Evolutionary conservation across 148 eudicot genomes (phyloP).

Genomic region (Drosera capensis): DNA sequence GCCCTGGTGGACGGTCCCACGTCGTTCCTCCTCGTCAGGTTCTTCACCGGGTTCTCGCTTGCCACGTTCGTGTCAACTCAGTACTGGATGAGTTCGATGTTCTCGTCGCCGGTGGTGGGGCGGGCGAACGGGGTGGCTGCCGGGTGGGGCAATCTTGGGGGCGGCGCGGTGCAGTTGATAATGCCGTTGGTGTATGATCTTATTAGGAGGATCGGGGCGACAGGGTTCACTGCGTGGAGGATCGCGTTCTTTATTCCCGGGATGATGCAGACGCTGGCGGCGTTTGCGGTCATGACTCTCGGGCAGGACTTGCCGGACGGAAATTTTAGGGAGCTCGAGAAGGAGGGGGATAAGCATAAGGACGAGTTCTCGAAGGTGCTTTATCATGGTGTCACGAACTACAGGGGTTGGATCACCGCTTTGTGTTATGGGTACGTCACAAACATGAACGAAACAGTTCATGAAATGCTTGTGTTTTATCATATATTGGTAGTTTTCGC

Average conservation of each 20-base stretch:
- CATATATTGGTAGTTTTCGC: no score
- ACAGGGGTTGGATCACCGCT: conserved; percentile 8
- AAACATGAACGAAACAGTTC: no score
- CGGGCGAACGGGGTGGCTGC: conserved; percentile 35
- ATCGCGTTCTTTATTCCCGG: conserved; percentile 28
- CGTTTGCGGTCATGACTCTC: conserved; percentile 15
- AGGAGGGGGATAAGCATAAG: conserved; percentile 2
- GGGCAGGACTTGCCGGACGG: conserved; percentile 11
- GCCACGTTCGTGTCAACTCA: conserved; percentile 48
- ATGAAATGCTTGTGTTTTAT: no score
- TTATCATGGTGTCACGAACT: conserved; percentile 5
- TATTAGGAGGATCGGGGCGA: conserved; percentile 9
- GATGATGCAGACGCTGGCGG: conserved; percentile 16
- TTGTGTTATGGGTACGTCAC: no score
- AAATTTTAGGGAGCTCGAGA: conserved; percentile 1
- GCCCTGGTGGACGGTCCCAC: conserved; percentile 9
- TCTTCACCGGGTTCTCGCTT: conserved; percentile 31
- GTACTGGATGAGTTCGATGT: conserved; percentile 56
- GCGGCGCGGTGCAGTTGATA: conserved; percentile 35
- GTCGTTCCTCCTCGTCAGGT: conserved; percentile 21
- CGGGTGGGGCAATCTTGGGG: conserved; percentile 45
- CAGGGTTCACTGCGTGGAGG: conserved; percentile 27
- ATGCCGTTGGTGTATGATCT: conserved; percentile 29
- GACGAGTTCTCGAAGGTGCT: conserved; percentile 6
- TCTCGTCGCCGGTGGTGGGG: conserved; percentile 23